Base-by-base conservation (phyloP, 2,329 filamentous ascomycete genomes). In the Botryosphaeria agaves region DNA sequence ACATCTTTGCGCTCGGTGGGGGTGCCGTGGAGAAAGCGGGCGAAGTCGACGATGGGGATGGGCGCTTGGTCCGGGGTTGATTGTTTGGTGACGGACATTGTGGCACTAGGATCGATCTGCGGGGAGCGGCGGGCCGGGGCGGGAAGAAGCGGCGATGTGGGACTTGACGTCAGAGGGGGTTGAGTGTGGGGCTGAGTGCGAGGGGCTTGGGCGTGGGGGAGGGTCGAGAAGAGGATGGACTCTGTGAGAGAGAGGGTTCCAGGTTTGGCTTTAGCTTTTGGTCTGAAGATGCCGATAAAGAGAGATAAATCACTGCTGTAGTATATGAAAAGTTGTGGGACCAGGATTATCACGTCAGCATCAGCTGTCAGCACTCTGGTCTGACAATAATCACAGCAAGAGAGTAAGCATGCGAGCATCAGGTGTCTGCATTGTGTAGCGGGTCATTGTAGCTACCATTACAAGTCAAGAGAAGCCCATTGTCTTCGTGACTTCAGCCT, bases 21-120 rank as follows among this genome's bases (percentile, higher is more conserved):
- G 9, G 28, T 23, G 12, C 17, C 24, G 21, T 34, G 16, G 15
- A 18, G 12, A 23, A 34, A 55, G 7, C 35, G 14, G 17, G 49
- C 49, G 23, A 56, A 56, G 43, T 55, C 50, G 34, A 41, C 44
- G 30, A 39, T 44, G 24, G 35, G 41, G 23, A 37, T 32, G 9
- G 32, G 23, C 7, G 28, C 28, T 27, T 34, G 7, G 8, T 34
- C 19, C 5, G 14, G 26, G 3, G n/a, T n/a, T 11, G 31, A 14
- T 2, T 16, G 16, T 16, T 26, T n/a, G n/a, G 23, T 12, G 4
- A 15, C 11, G 25, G 25, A 26, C 14, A 18, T 18, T 5, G 9
- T 30, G 29, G 28, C 7, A 11, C 4, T 15, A 11, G 9, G 16
- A 14, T 14, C 11, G 16, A 24, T 12, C 18, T 6, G 27, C 7